Base-by-base conservation (phyloP, 495 filamentous ascomycete species). In the Hypoxylon fuscum region DNA sequence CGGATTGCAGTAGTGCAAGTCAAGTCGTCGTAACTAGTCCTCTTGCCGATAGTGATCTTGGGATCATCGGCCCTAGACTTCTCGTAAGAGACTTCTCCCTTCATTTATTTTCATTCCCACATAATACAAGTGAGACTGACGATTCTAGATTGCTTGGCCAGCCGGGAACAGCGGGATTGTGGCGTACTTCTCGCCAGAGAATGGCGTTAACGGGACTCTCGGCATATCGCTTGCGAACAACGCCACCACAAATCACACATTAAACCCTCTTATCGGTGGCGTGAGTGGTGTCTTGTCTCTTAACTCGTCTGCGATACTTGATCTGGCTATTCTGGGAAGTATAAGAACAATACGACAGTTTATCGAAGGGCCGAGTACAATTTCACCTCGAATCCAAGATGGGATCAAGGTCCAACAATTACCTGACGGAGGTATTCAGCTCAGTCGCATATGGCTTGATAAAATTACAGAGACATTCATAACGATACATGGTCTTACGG, bases 321-420 rank as follows among this genome's bases (percentile, higher is more conserved):
- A 77, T 1, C 27, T 87, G 1, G 74, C 83, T 0, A 84, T 88
- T 38, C 63, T 88, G 12, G 85, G 85, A 8, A 86, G 83, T 62
- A 82, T 88, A 23, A 74, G 85, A 22, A 85, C 79, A 0, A 86
- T 88, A 56, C 76, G 86, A 25, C 85, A 89, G 54, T 87, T 83
- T 55, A 78, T 77, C 7, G 86, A 88, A 74, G 85, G 85, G 0
- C 76, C 79, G 1, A 82, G 81, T 60, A 62, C 81, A 14, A 71
- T 87, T 2, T 62, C 72, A 17, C 76, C 83, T 0, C 64, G 76
- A 37, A 83, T 87, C 21, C 85, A 87, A 64, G 71, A 80, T 59
- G 79, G 76, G 0, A 68, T 84, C 45, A 58, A 69, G 10, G 25
- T 79, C 54, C 64, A 69, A 6, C 47, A 68, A 6, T 59, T 71